Percentiles rank a stretch among this genome's conserved stretches.
Conservation (phyloP, 2,329 filamentous ascomycete genomes). For the Ophidiomyces ophidiicola region DNA sequence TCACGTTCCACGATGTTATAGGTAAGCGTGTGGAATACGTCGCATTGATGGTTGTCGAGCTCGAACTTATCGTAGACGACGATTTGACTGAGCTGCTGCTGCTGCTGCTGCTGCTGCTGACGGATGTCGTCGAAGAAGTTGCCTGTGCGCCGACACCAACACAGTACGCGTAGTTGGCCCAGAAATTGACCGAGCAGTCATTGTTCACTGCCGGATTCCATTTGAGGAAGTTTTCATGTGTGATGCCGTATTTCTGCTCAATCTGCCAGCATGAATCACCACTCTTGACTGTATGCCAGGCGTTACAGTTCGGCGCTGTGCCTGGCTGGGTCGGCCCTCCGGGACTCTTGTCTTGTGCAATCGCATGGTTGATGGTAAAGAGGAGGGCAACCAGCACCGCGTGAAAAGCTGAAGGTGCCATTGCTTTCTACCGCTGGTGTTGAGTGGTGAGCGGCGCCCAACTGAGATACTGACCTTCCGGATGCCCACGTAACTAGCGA, state of each 20-base stretch:
- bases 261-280: constrained; percentile 6
- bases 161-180: constrained; percentile 10
- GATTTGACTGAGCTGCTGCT: background rate
- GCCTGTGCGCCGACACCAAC: constrained; percentile 3
- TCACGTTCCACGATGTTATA: constrained; percentile 11
- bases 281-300: constrained; percentile 2
- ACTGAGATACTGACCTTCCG: too few relatives aligned
- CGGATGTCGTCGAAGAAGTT: background rate
- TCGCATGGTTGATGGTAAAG: background rate
- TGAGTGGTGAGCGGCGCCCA: too few relatives aligned
- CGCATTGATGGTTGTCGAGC: background rate
- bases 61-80: background rate
- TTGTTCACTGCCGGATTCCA: constrained; percentile 8
- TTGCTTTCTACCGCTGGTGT: too few relatives aligned
- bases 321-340: background rate
- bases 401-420: too few relatives aligned
- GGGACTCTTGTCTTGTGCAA: constrained; percentile 1
- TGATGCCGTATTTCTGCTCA: constrained; percentile 2
- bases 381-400: background rate
- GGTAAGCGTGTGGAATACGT: constrained; percentile 10
- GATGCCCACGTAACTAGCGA: too few relatives aligned
- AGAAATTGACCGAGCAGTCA: constrained; percentile 7
- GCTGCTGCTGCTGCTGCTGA: background rate
- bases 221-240: constrained; percentile 5
- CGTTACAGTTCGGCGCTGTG: constrained; percentile 2